These are phyloP conservation scores for Bolboschoenoplectus hybrid DNA, from an alignment of 202 grass and related monocot species.

Conservation along the genomic window DNA sequence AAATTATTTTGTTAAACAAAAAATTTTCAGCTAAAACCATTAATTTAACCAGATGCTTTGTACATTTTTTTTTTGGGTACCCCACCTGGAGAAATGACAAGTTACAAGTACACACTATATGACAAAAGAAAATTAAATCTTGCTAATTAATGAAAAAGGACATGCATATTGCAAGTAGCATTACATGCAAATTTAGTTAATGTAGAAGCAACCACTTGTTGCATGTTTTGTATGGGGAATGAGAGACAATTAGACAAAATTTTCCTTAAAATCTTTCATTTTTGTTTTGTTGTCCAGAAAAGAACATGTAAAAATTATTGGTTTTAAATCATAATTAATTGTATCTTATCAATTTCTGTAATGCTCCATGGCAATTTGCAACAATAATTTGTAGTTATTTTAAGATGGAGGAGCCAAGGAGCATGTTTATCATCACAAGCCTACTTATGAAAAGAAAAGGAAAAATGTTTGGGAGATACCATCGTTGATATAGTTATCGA, in stretches of 20 bases:
- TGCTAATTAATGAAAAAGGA: background rate
- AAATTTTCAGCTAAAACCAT: background rate
- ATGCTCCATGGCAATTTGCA: background rate
- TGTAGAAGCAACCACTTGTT: background rate
- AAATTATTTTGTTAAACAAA: background rate
- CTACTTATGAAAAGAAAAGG: no score
- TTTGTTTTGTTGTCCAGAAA: background rate
- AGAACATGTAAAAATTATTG: slow-evolving; percentile 18
- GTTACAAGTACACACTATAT: background rate
- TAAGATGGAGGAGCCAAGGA: no score
- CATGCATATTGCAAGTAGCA: background rate
- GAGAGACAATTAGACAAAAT: background rate
- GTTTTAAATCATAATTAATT: background rate
- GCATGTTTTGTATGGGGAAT: background rate
- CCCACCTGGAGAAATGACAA: background rate
- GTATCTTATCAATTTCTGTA: background rate
- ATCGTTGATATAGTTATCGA: no score
- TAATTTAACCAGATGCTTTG: background rate
- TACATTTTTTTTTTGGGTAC: background rate
- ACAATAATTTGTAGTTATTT: no score
- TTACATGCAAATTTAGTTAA: slow-evolving; percentile 1
- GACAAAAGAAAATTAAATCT: background rate
- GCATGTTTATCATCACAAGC: no score
- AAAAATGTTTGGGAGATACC: no score
- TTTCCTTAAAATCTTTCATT: background rate